Evolutionary conservation across 345 rosid genomes (phyloP).

Genomic region (Populus pruinosa): DNA sequence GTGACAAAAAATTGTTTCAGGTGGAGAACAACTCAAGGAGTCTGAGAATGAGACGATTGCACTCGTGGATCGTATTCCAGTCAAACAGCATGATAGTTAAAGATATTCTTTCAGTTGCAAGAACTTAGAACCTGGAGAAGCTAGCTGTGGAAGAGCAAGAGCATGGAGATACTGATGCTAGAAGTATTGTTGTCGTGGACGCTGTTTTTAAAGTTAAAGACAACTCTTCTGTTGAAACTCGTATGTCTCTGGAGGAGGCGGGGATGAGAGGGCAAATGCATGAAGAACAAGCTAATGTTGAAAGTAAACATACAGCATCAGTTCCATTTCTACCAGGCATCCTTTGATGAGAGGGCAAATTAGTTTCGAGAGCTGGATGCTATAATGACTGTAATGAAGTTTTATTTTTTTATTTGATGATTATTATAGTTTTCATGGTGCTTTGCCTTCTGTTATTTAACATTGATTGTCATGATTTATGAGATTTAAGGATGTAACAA

Average conservation of each 20-base stretch:
- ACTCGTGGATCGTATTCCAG: conserved; percentile 19
- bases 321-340: conserved; percentile 32
- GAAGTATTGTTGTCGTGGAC: conserved; percentile 6
- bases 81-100: conserved; percentile 6
- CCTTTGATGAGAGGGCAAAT: not conserved
- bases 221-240: conserved; percentile 17
- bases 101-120: conserved; percentile 22
- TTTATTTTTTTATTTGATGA: too few relatives aligned
- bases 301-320: conserved; percentile 22
- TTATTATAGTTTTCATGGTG: not conserved
- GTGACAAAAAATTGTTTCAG: conserved; percentile 12
- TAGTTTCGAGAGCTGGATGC: not conserved
- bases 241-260: conserved; percentile 24
- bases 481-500: not conserved
- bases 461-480: not conserved
- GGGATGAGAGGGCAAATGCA: conserved; percentile 22
- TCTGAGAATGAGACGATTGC: conserved; percentile 17
- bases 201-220: conserved; percentile 13
- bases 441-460: not conserved
- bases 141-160: conserved; percentile 31
- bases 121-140: conserved; percentile 24
- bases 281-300: conserved; percentile 34
- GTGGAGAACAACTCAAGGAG: conserved; percentile 26
- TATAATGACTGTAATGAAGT: not conserved
- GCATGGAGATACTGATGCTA: conserved; percentile 29